These are phyloP conservation scores for Gossypium trilobum DNA, from an alignment of 441 rosid species.

Conservation along the genomic window DNA sequence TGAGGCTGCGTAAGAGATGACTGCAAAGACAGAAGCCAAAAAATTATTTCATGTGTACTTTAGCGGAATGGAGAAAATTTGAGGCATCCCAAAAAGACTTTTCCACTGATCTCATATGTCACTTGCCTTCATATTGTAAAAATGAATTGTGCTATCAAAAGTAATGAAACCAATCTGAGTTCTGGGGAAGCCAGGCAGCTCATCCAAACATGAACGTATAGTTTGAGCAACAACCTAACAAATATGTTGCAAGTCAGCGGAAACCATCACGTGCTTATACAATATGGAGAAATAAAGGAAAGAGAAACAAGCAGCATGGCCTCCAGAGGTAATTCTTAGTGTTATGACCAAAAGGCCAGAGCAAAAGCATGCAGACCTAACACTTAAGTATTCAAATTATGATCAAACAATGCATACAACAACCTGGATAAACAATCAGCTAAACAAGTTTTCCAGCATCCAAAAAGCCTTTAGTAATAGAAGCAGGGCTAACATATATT, in stretches of 20 bases:
- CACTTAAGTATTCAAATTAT: neutral
- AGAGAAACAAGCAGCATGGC: neutral
- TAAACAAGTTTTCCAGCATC: neutral
- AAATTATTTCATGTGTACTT: constrained; percentile 17
- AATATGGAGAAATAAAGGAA: neutral
- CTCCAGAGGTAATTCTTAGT: neutral
- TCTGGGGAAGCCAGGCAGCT: constrained; percentile 89
- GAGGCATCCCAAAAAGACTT: constrained; percentile 14
- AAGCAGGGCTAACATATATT: neutral
- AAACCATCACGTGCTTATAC: neutral
- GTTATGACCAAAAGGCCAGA: neutral
- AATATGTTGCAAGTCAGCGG: neutral
- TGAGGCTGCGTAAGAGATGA: constrained; percentile 96
- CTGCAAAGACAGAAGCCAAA: constrained; percentile 42
- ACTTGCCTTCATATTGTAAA: constrained; percentile 94
- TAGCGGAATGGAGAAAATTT: neutral
- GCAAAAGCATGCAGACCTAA: neutral
- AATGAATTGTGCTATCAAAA: constrained; percentile 92
- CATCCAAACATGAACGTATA: constrained; percentile 85
- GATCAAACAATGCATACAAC: neutral
- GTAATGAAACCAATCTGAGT: constrained; percentile 98
- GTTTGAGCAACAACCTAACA: constrained; percentile 85
- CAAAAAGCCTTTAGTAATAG: neutral
- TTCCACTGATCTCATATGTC: constrained; percentile 10
- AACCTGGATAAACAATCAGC: constrained; percentile 4